Evolutionary conservation across 2,329 filamentous ascomycete genomes (phyloP).

Genomic region (Penicillium sp.): DNA sequence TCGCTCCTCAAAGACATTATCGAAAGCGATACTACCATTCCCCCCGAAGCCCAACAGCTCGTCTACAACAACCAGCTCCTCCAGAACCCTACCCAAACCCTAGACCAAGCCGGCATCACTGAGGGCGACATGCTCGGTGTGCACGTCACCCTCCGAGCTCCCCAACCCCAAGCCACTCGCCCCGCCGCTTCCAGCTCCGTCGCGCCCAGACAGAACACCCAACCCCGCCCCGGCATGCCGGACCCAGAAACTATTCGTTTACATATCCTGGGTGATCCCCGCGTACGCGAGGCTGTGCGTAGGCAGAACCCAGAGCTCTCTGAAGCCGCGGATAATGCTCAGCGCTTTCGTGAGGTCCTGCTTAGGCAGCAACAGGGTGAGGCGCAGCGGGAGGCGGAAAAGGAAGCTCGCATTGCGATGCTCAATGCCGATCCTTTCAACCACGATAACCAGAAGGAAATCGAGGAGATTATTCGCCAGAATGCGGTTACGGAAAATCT

Average conservation of each 20-base stretch:
- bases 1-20: slow-evolving; percentile 85
- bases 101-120: slow-evolving; percentile 75
- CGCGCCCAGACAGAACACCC: slow-evolving; percentile 31
- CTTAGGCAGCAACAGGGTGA: slow-evolving; percentile 68
- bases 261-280: slow-evolving; percentile 76
- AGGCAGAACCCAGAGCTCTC: slow-evolving; percentile 74
- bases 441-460: slow-evolving; percentile 82
- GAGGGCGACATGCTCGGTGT: slow-evolving; percentile 93
- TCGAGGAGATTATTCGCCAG: slow-evolving; percentile 96
- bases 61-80: slow-evolving; percentile 88
- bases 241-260: slow-evolving; percentile 81
- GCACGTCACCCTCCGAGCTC: slow-evolving; percentile 57
- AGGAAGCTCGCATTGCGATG: slow-evolving; percentile 77
- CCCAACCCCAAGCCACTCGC: slow-evolving; percentile 31
- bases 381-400: slow-evolving; percentile 69
- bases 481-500: slow-evolving; percentile 93
- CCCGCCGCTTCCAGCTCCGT: slow-evolving; percentile 29
- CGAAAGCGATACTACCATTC: slow-evolving; percentile 75
- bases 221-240: slow-evolving; percentile 36
- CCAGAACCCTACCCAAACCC: slow-evolving; percentile 72
- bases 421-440: slow-evolving; percentile 96
- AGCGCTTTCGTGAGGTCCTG: slow-evolving; percentile 72
- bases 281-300: slow-evolving; percentile 68
- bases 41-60: slow-evolving; percentile 72
- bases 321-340: slow-evolving; percentile 70